Evolutionary conservation across 257 asterid genomes (phyloP), one percentile per base, ranked within the genome.

Genomic region (Solanum clarkiae): DNA sequence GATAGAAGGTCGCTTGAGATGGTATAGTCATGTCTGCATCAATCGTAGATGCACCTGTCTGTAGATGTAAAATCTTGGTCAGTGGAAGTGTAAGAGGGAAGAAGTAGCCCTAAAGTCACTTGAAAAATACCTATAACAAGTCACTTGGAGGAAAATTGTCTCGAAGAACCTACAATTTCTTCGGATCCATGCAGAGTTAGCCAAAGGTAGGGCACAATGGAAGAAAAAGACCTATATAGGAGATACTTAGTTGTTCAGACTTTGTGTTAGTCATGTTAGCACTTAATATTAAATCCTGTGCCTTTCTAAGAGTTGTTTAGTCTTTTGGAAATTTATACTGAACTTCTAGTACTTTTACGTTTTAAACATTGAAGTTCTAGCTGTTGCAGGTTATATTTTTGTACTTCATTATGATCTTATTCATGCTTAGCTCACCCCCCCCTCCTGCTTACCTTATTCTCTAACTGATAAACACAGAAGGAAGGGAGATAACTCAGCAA

Each of bases 401-500:
- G n/a, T 75, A 24, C 24, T 75, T 75, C 26, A 8, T 77, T 4
- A 45, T 77, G 51, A 77, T 77, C 82, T 26, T 51, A 51, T 51
- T 77, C 62, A 75, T 51, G 60, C 62, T 77, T 26, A 26, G 63
- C 63, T 77, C 44, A 13, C 63, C 47, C 53, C 17, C 47, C 10
- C 47, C 60, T 47, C 22, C 24, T 20, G n/a, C 24, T 77, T 71
- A 57, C 18, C 83, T 79, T 55, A 51, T 44, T 63, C 89, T 51
- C 70, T 55, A 40, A 85, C 60, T 20, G 88, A 86, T 68, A 65
- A 80, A 49, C 59, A 49, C 40, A 68, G 53, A n/a, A 59, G 80
- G 69, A 63, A 9, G 45, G 84, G 36, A 60, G 62, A 86, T 84
- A 86, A 79, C 77, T 63, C 84, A 86, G 71, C 62, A 5, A 87